Percentiles rank a stretch among this genome's conserved stretches.
Conservation (phyloP, 352 stramenopile species). For the Pythium brassicae region DNA sequence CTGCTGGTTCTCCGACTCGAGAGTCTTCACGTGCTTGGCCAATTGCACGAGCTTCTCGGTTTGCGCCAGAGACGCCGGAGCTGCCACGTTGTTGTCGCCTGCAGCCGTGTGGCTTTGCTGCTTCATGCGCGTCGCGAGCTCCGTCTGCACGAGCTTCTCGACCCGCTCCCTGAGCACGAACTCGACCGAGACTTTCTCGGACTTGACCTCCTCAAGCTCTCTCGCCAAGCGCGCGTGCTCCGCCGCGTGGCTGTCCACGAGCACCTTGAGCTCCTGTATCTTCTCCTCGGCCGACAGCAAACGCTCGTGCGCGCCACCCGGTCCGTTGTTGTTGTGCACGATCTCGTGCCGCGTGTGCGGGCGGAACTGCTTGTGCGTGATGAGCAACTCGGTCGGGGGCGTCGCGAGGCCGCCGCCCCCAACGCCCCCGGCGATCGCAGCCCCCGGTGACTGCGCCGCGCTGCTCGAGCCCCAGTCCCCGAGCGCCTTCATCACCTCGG, state of each 20-base stretch:
- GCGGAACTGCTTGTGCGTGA: slow-evolving; percentile 67
- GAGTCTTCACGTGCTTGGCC: slow-evolving; percentile 34
- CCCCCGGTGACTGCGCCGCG: background rate
- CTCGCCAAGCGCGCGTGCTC: slow-evolving; percentile 60
- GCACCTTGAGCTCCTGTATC: slow-evolving; percentile 66
- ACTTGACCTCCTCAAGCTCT: slow-evolving; percentile 85
- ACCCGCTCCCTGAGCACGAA: slow-evolving; percentile 81
- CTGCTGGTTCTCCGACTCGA: slow-evolving; percentile 50
- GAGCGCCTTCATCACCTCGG: slow-evolving; percentile 63
- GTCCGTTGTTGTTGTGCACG: slow-evolving; percentile 27
- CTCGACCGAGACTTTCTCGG: slow-evolving; percentile 87
- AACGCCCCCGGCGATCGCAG: background rate
- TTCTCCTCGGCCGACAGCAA: slow-evolving; percentile 81
- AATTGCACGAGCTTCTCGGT: slow-evolving; percentile 18
- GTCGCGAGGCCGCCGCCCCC: background rate
- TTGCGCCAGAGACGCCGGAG: slow-evolving; percentile 6
- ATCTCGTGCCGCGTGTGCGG: slow-evolving; percentile 37
- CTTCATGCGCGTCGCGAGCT: slow-evolving; percentile 70
- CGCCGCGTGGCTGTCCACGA: slow-evolving; percentile 54
- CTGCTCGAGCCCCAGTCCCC: slow-evolving; percentile 39
- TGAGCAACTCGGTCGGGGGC: slow-evolving; percentile 44
- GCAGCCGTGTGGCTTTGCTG: slow-evolving; percentile 19
- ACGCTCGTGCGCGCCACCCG: background rate
- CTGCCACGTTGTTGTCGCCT: slow-evolving; percentile 29
- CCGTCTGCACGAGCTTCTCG: slow-evolving; percentile 78